Conservation (phyloP, 2,329 filamentous ascomycete species). For the Sporothrix dimorphospora region DNA sequence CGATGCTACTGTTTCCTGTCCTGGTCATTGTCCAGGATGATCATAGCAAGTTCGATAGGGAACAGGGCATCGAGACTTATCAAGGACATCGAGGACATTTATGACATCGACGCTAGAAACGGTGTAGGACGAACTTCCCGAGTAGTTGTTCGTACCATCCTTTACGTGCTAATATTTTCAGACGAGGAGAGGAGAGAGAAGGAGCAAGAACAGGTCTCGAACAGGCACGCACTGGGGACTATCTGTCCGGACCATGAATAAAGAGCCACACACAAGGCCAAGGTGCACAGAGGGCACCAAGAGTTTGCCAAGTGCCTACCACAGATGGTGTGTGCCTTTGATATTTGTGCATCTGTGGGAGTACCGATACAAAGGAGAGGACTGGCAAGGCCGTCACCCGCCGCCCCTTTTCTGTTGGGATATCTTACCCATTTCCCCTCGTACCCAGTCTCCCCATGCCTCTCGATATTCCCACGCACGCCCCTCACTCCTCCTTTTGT, state of each 20-base stretch:
- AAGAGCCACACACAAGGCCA: not conserved
- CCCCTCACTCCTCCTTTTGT: not conserved
- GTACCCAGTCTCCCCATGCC: too few species aligned
- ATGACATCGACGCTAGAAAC: not conserved
- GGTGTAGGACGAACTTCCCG: not conserved
- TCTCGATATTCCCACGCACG: not conserved
- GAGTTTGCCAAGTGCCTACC: not conserved
- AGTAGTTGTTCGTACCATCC: not conserved
- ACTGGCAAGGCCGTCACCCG: not conserved
- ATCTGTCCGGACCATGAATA: not conserved
- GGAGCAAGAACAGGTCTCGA: not conserved
- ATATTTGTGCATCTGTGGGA: not conserved
- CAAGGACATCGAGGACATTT: not conserved
- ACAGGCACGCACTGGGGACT: not conserved
- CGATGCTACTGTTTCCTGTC: not conserved
- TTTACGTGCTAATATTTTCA: not conserved
- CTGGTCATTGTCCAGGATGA: not conserved
- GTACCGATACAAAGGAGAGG: slow-evolving; percentile 6
- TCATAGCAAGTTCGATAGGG: too few species aligned
- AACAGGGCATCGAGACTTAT: not conserved
- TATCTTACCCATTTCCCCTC: not conserved
- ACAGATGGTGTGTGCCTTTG: not conserved
- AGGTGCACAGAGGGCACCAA: not conserved
- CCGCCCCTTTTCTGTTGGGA: not conserved
- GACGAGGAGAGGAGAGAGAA: not conserved